Evolutionary conservation across 352 stramenopile genomes (phyloP).

Genomic region (Thalassiosira hispida): DNA sequence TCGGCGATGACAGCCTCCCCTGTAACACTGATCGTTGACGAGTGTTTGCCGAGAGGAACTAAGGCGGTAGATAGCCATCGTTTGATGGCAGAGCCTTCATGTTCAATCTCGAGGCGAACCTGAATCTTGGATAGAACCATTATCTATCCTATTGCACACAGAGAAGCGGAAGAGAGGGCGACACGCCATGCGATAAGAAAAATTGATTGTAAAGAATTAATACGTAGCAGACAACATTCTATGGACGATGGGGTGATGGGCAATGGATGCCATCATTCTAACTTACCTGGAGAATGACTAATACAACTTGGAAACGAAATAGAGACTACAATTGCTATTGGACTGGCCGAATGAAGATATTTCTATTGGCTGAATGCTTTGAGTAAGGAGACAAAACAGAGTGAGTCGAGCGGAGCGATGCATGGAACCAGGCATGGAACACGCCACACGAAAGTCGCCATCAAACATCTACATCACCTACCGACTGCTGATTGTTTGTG

Average conservation of each 20-base stretch:
- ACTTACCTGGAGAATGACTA: not conserved
- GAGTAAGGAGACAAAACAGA: not conserved
- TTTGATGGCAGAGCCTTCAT: slow-evolving; percentile 28
- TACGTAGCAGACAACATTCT: no score
- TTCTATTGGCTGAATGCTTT: no score
- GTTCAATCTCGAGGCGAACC: slow-evolving; percentile 29
- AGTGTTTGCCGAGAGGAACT: slow-evolving; percentile 10
- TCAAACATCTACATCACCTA: not conserved
- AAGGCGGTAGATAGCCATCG: slow-evolving; percentile 32
- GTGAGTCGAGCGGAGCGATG: not conserved
- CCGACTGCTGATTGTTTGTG: not conserved
- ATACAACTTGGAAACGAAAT: not conserved
- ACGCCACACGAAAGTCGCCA: not conserved
- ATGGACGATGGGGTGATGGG: no score
- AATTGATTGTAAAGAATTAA: no score
- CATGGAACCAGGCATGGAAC: no score
- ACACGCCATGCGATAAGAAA: not conserved
- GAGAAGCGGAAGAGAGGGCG: not conserved
- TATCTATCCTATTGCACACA: not conserved
- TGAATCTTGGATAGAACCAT: slow-evolving; percentile 17
- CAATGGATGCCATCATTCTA: no score
- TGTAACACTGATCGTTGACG: slow-evolving; percentile 9
- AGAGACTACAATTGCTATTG: not conserved
- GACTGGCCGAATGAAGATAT: no score
- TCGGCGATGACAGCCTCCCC: slow-evolving; percentile 12